phyloP scores from a whole-genome alignment of 1,284 basidiomycete genomes.

The Rhizoctonia solani region DNA sequence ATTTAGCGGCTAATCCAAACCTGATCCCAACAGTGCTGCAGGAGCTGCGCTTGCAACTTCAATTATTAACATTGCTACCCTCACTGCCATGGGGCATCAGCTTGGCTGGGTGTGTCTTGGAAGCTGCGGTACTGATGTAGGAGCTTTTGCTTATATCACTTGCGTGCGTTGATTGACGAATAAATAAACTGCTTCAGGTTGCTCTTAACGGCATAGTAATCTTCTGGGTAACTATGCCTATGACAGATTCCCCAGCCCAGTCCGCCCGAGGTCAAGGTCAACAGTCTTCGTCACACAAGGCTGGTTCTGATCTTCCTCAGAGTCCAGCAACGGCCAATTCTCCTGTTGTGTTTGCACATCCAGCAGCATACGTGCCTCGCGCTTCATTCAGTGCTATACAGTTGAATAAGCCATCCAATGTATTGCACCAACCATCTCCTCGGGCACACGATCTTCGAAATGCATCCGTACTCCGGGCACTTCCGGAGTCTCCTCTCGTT shows the following conservation, averaged over 20 bases:
- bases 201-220: conserved; percentile 50
- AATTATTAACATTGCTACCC: conserved; percentile 53
- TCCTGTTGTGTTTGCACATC: neutral
- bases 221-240: conserved; percentile 48
- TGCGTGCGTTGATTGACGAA: neutral
- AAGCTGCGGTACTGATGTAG: conserved; percentile 55
- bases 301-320: neutral
- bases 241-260: neutral
- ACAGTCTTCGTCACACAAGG: neutral
- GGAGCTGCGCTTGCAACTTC: conserved; percentile 5
- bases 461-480: neutral
- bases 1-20: neutral
- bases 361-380: neutral
- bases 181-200: conserved; percentile 37
- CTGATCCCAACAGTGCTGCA: neutral
- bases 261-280: neutral
- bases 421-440: neutral
- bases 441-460: neutral
- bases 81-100: conserved; percentile 54
- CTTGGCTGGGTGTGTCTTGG: conserved; percentile 61
- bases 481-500: neutral
- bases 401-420: neutral
- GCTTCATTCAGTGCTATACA: neutral
- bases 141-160: neutral
- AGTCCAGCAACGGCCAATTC: neutral